These are phyloP conservation scores for Verticillium dahliae DNA, from an alignment of 2,329 filamentous ascomycete species.

Conservation along the genomic window DNA sequence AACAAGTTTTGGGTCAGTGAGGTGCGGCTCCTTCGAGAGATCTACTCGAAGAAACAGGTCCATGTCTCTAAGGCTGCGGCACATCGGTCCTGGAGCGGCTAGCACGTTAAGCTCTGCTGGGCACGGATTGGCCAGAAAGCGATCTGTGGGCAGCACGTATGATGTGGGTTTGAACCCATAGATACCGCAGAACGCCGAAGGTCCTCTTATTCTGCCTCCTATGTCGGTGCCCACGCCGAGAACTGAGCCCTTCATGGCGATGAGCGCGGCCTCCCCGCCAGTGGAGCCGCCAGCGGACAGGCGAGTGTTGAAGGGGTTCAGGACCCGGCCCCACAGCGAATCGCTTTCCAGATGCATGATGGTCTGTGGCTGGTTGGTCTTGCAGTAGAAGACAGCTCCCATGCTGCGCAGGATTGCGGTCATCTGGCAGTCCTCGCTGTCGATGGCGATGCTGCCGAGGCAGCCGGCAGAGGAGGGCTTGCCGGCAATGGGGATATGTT, in stretches of 20 bases:
- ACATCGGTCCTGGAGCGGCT: constrained; percentile 25
- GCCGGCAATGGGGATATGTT: constrained; percentile 32
- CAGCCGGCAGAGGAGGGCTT: constrained; percentile 45
- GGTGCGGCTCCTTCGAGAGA: constrained; percentile 15
- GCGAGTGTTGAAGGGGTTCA: constrained; percentile 56
- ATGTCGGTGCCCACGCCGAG: constrained; percentile 35
- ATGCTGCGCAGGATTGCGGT: constrained; percentile 48
- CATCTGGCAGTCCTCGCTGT: constrained; percentile 46
- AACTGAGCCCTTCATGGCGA: constrained; percentile 31
- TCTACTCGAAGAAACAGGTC: constrained; percentile 23
- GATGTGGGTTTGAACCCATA: constrained; percentile 17
- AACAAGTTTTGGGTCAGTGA: constrained; percentile 19
- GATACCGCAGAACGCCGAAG: constrained; percentile 25
- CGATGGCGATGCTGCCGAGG: constrained; percentile 40
- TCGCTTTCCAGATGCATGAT: constrained; percentile 36
- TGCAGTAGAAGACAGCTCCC: constrained; percentile 59
- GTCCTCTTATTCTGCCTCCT: constrained; percentile 30
- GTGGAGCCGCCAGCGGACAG: constrained; percentile 58
- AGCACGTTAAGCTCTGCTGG: constrained; percentile 26
- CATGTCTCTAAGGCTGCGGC: constrained; percentile 22
- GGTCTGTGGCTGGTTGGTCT: constrained; percentile 61
- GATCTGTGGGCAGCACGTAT: constrained; percentile 17
- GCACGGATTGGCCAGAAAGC: constrained; percentile 15
- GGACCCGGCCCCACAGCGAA: constrained; percentile 43
- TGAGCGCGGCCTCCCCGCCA: constrained; percentile 44